Conservation (phyloP, 495 filamentous ascomycete species). For the Pyrenopolyporus hunteri region DNA sequence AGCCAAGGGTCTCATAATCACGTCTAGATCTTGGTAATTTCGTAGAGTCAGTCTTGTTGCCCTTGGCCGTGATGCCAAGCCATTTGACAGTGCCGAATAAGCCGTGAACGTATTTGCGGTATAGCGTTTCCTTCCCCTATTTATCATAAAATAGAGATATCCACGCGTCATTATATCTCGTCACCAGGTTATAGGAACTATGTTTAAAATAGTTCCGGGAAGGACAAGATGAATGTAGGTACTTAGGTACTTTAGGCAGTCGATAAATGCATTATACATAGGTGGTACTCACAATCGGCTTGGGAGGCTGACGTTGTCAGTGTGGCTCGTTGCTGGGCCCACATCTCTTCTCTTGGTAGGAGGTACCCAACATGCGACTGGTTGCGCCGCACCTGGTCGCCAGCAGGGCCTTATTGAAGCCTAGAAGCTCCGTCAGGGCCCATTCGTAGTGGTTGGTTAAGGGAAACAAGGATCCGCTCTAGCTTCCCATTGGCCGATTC, state of each 20-base stretch:
- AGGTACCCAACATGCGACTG: too few species aligned
- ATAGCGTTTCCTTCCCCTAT: too few species aligned
- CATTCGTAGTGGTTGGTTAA: background rate
- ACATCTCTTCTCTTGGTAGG: background rate
- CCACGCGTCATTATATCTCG: too few species aligned
- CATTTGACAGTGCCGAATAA: too few species aligned
- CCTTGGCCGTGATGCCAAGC: too few species aligned
- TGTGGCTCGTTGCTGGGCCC: constrained; percentile 13
- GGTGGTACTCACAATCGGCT: constrained; percentile 14
- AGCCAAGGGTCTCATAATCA: too few species aligned
- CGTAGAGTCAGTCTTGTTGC: too few species aligned
- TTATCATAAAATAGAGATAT: too few species aligned
- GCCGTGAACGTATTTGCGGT: too few species aligned
- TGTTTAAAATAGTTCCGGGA: background rate
- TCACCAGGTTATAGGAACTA: background rate
- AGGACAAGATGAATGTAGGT: background rate
- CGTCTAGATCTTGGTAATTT: too few species aligned
- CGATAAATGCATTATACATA: background rate
- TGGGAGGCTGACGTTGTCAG: constrained; percentile 20
- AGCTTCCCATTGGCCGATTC: constrained; percentile 27
- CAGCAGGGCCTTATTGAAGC: background rate
- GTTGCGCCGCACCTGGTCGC: too few species aligned
- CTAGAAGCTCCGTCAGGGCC: background rate
- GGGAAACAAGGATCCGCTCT: constrained; percentile 12
- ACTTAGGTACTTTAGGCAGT: background rate